These are phyloP conservation scores for Dactylonectria macrodidyma DNA, from an alignment of 2,329 filamentous ascomycete genomes.

Conservation along the genomic window DNA sequence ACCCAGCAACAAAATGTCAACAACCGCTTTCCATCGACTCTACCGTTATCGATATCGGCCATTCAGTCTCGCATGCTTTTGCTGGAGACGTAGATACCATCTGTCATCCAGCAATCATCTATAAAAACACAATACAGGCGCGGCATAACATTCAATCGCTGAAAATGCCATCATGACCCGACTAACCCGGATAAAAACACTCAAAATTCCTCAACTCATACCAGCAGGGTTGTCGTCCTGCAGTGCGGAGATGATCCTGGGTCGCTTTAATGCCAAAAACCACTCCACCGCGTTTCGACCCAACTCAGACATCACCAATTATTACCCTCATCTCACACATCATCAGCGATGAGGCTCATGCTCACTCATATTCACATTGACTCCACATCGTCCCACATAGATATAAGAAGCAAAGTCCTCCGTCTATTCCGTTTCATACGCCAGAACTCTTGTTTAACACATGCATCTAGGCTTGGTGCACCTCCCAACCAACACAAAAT, in stretches of 20 bases:
- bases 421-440: conserved; percentile 6
- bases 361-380: neutral
- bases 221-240: conserved; percentile 1
- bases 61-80: neutral
- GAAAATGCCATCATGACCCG: neutral
- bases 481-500: neutral
- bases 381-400: neutral
- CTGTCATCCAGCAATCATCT: neutral
- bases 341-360: neutral
- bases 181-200: neutral
- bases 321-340: neutral
- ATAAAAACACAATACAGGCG: neutral
- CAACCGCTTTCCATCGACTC: neutral
- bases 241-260: neutral
- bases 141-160: neutral
- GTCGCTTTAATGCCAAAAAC: neutral
- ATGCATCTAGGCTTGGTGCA: neutral
- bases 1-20: conserved; percentile 11
- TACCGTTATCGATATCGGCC: neutral
- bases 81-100: neutral
- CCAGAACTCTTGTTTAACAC: neutral
- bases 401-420: neutral
- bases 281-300: neutral
- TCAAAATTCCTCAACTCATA: neutral
- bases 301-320: neutral